These are phyloP conservation scores for Pyrenophora tritici-repentis DNA, from an alignment of 2,329 filamentous ascomycete species.

Conservation along the genomic window DNA sequence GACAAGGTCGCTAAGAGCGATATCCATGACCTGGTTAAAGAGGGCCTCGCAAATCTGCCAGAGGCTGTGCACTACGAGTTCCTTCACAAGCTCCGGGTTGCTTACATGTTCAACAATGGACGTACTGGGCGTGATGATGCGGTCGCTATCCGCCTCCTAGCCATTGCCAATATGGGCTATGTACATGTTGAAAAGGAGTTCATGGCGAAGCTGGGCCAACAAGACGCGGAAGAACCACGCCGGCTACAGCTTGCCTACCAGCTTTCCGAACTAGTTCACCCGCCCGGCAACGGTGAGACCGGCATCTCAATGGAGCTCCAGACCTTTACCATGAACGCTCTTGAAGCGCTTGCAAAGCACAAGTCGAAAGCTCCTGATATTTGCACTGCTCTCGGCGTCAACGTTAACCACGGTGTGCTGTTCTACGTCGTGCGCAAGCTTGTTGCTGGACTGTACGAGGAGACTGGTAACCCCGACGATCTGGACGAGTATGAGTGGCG, in stretches of 20 bases:
- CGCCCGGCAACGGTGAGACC: constrained; percentile 70
- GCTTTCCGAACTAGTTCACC: constrained; percentile 87
- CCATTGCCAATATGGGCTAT: constrained; percentile 88
- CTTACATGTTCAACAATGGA: constrained; percentile 75
- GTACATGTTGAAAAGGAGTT: constrained; percentile 85
- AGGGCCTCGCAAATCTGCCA: constrained; percentile 65
- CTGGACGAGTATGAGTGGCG: constrained; percentile 84
- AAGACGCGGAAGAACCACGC: constrained; percentile 87
- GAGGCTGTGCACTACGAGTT: constrained; percentile 78
- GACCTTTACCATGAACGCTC: constrained; percentile 76
- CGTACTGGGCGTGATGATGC: constrained; percentile 72
- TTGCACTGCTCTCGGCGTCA: constrained; percentile 87
- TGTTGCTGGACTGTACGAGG: constrained; percentile 73
- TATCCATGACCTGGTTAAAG: constrained; percentile 50
- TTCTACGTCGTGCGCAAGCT: constrained; percentile 92
- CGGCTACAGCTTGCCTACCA: constrained; percentile 90
- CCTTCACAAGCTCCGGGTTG: constrained; percentile 79
- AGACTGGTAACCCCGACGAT: constrained; percentile 60
- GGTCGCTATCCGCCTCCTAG: constrained; percentile 79
- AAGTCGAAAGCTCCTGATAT: constrained; percentile 79
- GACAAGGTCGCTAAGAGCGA: constrained; percentile 51
- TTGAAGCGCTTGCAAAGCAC: constrained; percentile 85
- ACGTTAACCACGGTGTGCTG: constrained; percentile 93
- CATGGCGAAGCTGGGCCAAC: constrained; percentile 80
- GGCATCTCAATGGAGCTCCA: constrained; percentile 77